A percentile compares a stretch with the other conserved stretches of the same genome.
Conservation (phyloP, 78 protist genomes). For the Mastigamoeba balamuthi region DNA sequence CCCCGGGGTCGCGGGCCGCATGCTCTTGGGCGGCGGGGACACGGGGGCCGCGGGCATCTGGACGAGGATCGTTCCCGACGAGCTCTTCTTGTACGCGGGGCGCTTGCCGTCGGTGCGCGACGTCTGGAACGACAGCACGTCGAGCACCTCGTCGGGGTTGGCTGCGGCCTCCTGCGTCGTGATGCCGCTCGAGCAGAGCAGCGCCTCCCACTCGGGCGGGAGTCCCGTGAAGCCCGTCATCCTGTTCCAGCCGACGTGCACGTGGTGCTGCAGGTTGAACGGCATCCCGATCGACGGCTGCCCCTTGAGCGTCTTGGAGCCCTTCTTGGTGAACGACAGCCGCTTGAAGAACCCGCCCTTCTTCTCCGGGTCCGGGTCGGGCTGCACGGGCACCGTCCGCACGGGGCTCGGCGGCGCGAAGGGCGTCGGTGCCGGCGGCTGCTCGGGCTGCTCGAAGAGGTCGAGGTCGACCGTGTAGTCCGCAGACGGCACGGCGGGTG, state of each 20-base stretch:
- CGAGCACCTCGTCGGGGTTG: conserved; percentile 41
- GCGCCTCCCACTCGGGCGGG: conserved; percentile 58
- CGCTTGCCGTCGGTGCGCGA: conserved; percentile 5
- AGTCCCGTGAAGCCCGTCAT: conserved; percentile 59
- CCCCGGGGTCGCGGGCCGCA: not conserved
- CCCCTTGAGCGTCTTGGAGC: too few relatives aligned
- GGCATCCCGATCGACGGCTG: conserved; percentile 42
- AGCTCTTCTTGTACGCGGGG: too few relatives aligned
- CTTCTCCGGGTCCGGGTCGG: too few relatives aligned
- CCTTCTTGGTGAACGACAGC: too few relatives aligned
- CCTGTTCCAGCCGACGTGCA: conserved; percentile 51
- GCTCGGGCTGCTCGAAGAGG: too few relatives aligned
- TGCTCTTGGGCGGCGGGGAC: not conserved
- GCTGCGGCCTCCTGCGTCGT: conserved; percentile 33
- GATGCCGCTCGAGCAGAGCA: conserved; percentile 34
- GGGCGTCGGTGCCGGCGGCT: too few relatives aligned
- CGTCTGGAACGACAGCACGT: conserved; percentile 43
- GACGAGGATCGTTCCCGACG: not conserved
- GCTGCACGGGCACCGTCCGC: too few relatives aligned
- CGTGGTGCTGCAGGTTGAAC: conserved; percentile 55
- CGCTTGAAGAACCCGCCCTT: too few relatives aligned
- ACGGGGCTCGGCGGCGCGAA: too few relatives aligned
- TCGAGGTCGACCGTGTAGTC: too few relatives aligned
- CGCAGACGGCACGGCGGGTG: too few relatives aligned
- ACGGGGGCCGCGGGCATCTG: not conserved